A percentile compares a stretch with the other conserved stretches of the same genome.
Evolutionary conservation across 257 asterid genomes (phyloP).

Genomic region (Coffea eugenioides): DNA sequence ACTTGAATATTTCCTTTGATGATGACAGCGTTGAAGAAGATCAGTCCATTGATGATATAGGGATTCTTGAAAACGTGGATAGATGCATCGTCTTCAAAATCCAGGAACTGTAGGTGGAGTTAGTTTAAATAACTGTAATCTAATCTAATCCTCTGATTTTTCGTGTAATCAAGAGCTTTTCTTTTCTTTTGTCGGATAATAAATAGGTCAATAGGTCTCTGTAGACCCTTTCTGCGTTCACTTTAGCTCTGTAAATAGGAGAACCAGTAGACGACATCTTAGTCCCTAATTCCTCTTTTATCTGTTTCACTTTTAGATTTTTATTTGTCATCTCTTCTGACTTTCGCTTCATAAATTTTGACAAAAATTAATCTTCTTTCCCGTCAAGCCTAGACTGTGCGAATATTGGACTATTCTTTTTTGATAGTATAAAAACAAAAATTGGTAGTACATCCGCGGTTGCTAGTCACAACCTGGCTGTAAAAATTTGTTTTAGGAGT

Average conservation of each 20-base stretch:
- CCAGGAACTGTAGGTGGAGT: slow-evolving; percentile 17
- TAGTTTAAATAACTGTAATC: background rate
- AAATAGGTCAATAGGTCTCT: background rate
- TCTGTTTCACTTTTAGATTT: background rate
- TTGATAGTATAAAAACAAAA: background rate
- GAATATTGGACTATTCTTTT: background rate
- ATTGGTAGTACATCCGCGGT: background rate
- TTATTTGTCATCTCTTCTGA: background rate
- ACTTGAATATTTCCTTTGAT: slow-evolving; percentile 53
- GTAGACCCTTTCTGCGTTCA: background rate
- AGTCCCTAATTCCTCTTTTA: background rate
- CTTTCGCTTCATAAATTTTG: background rate
- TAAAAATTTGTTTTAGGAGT: background rate
- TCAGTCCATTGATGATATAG: slow-evolving; percentile 38
- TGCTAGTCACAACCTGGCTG: too few species aligned
- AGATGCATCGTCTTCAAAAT: slow-evolving; percentile 47
- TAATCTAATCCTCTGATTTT: slow-evolving; percentile 7
- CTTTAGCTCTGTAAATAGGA: slow-evolving; percentile 10
- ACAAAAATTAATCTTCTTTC: background rate
- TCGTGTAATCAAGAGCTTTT: background rate
- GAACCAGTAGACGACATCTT: background rate
- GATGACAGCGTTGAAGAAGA: slow-evolving; percentile 28
- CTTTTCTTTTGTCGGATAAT: background rate
- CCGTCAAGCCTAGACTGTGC: background rate
- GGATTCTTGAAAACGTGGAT: slow-evolving; percentile 63